Percentiles rank a stretch among this genome's conserved stretches.
These are phyloP conservation scores for Leccinum boreale DNA, from an alignment of 768 basidiomycete genomes.

Conservation along the genomic window DNA sequence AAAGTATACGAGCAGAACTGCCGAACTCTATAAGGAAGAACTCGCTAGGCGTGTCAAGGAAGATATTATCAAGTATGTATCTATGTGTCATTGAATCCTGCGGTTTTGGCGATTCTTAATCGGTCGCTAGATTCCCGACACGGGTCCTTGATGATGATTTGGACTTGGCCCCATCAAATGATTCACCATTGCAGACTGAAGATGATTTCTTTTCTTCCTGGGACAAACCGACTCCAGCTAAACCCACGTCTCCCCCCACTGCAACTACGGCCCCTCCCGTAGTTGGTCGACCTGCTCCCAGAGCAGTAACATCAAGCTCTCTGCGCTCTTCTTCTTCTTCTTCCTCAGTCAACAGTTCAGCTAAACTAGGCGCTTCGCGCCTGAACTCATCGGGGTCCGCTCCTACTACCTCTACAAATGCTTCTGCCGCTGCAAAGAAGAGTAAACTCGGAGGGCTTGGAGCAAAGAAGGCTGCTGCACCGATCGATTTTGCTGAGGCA, in stretches of 20 bases:
- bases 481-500: slow-evolving; percentile 92
- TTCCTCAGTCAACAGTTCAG: slow-evolving; percentile 25
- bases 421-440: slow-evolving; percentile 49
- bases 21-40: slow-evolving; percentile 91
- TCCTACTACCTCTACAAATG: slow-evolving; percentile 26
- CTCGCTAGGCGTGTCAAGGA: slow-evolving; percentile 75
- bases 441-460: slow-evolving; percentile 75
- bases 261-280: slow-evolving; percentile 53
- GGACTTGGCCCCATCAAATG: slow-evolving; percentile 39
- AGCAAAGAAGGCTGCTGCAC: slow-evolving; percentile 77
- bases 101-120: neutral
- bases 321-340: slow-evolving; percentile 44
- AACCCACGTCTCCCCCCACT: slow-evolving; percentile 49
- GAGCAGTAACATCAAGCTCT: slow-evolving; percentile 65
- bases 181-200: slow-evolving; percentile 50
- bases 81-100: neutral
- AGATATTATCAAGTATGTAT: slow-evolving; percentile 61
- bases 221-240: slow-evolving; percentile 76
- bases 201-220: slow-evolving; percentile 98
- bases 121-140: slow-evolving; percentile 58
- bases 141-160: slow-evolving; percentile 84
- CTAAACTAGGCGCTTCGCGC: slow-evolving; percentile 42
- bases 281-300: slow-evolving; percentile 54
- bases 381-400: slow-evolving; percentile 39
- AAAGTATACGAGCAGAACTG: slow-evolving; percentile 82